Evolutionary conservation across 805 yeast species (phyloP).

Genomic region (Saccharomyces paradoxus): DNA sequence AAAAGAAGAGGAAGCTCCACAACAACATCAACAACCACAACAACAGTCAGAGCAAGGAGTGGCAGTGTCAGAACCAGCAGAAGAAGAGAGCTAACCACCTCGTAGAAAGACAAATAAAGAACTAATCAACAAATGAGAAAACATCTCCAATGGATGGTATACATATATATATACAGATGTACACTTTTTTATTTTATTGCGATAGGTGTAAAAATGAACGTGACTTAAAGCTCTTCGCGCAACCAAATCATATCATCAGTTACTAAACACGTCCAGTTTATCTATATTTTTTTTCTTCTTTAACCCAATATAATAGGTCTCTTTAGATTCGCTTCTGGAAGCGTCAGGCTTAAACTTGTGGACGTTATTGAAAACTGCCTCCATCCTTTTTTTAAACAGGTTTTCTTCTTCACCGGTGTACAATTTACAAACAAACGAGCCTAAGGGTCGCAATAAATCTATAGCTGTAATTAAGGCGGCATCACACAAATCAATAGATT

Average conservation of each 20-base stretch:
- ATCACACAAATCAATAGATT: constrained; percentile 81
- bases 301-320: constrained; percentile 71
- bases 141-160: constrained; percentile 3
- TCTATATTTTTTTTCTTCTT: constrained; percentile 37
- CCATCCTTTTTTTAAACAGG: constrained; percentile 51
- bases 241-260: neutral
- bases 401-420: constrained; percentile 76
- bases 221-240: neutral
- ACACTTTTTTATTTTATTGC: neutral
- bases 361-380: constrained; percentile 53
- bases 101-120: constrained; percentile 7
- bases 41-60: constrained; percentile 9
- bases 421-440: constrained; percentile 73
- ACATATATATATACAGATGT: constrained; percentile 3
- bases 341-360: constrained; percentile 72
- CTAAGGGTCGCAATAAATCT: constrained; percentile 60
- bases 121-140: constrained; percentile 9
- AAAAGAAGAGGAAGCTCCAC: constrained; percentile 11
- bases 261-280: constrained; percentile 38
- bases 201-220: neutral
- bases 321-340: constrained; percentile 70
- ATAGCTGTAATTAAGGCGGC: constrained; percentile 77
- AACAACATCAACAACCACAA: constrained; percentile 1
- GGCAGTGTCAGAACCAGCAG: constrained; percentile 14
- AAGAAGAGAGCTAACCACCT: constrained; percentile 9